A percentile compares a stretch with the other conserved stretches of the same genome.
These are phyloP conservation scores for Colletotrichum magnum DNA, from an alignment of 2,329 filamentous ascomycete genomes.

Conservation along the genomic window DNA sequence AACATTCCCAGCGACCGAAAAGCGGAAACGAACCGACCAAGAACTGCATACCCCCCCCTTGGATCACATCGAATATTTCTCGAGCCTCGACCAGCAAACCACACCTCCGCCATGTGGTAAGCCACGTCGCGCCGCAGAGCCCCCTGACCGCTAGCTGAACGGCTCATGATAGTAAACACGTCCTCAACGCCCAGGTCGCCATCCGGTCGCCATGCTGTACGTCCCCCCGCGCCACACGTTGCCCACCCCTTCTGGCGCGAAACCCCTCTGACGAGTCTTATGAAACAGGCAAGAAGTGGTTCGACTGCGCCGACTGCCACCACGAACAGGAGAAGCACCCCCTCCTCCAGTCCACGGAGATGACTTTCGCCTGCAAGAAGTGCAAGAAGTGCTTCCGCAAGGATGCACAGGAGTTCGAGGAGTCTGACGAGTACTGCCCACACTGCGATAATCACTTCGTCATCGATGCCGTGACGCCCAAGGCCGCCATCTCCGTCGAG, in stretches of 20 bases:
- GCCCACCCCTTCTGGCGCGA: not conserved
- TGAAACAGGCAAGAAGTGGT: constrained; percentile 88
- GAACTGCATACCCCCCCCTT: not conserved
- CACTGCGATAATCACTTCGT: constrained; percentile 99
- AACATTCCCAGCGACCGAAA: not conserved
- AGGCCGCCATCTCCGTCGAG: constrained; percentile 87
- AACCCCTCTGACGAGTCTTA: constrained; percentile 8
- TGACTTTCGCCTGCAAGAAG: constrained; percentile 98
- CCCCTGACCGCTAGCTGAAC: constrained; percentile 24
- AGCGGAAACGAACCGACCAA: not conserved
- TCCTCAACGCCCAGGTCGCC: constrained; percentile 97
- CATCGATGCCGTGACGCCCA: constrained; percentile 87
- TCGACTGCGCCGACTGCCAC: constrained; percentile 98
- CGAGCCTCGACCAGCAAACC: not conserved
- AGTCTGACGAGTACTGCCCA: constrained; percentile 98
- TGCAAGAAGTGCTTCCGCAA: constrained; percentile 99
- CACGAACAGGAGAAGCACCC: constrained; percentile 82
- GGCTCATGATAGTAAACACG: constrained; percentile 81
- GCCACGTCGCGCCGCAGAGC: constrained; percentile 18
- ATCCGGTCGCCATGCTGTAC: constrained; percentile 96
- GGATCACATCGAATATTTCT: no score
- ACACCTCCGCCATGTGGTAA: constrained; percentile 55
- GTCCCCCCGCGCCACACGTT: constrained; percentile 47
- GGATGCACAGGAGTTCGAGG: constrained; percentile 91
- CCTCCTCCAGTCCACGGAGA: constrained; percentile 84